Evolutionary conservation across 176 grass and related monocot species (phyloP).

Genomic region (Aegilops tauschii): DNA sequence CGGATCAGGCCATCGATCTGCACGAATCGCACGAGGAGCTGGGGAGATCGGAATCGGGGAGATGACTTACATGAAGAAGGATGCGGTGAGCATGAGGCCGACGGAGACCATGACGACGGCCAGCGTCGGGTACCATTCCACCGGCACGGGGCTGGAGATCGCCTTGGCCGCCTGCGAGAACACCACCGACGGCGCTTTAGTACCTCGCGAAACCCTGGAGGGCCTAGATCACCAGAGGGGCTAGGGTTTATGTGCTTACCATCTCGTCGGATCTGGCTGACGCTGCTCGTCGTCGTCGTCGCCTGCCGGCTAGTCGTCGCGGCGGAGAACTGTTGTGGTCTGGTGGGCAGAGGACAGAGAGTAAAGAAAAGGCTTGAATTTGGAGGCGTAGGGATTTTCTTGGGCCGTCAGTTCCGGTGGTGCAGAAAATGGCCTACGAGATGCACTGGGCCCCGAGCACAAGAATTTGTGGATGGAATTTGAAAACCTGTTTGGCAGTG

Average conservation of each 20-base stretch:
- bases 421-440: neutral
- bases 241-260: neutral
- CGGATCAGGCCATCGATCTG: slow-evolving; percentile 2
- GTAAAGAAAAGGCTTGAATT: neutral
- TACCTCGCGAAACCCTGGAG: neutral
- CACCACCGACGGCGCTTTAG: neutral
- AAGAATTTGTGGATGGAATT: neutral
- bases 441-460: neutral
- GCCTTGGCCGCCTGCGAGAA: slow-evolving; percentile 70
- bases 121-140: slow-evolving; percentile 79
- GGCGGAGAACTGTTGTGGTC: slow-evolving; percentile 13
- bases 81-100: slow-evolving; percentile 78
- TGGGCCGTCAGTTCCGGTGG: neutral
- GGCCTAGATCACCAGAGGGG: neutral
- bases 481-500: neutral
- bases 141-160: slow-evolving; percentile 84
- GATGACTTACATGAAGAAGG: slow-evolving; percentile 84
- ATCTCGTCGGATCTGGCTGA: slow-evolving; percentile 37
- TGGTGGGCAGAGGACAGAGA: neutral
- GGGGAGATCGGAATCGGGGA: neutral
- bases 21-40: neutral
- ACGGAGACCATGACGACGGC: slow-evolving; percentile 63
- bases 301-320: neutral
- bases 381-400: too few relatives aligned
- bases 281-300: neutral